Conservation (phyloP, 768 basidiomycete species). For the Panaeolus cyanescens region DNA sequence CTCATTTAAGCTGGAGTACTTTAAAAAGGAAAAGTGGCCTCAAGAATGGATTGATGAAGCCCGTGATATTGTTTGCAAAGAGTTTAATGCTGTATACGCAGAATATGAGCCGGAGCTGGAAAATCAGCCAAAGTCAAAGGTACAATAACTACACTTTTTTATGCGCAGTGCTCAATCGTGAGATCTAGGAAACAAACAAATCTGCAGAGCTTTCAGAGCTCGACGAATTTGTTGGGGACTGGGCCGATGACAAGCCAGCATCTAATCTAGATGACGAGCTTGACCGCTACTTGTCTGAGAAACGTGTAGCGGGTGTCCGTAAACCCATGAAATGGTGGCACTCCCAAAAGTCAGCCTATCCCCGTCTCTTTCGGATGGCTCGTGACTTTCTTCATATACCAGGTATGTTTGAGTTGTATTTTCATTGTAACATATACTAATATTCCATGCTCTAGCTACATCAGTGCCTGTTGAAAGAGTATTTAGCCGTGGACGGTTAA, state of each 20-base stretch:
- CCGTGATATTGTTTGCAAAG: neutral
- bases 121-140: neutral
- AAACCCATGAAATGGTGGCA: constrained; percentile 12
- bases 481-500: constrained; percentile 23
- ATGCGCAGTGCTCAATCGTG: neutral
- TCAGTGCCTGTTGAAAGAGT: constrained; percentile 24
- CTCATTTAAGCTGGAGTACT: constrained; percentile 4
- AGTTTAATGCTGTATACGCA: constrained; percentile 4
- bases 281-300: neutral
- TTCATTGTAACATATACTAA: too few species aligned
- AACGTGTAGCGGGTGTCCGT: neutral
- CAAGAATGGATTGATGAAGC: neutral
- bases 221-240: constrained; percentile 3
- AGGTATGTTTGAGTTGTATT: constrained; percentile 9
- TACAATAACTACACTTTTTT: neutral
- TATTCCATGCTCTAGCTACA: constrained; percentile 18
- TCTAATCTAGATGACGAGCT: constrained; percentile 3
- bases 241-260: neutral
- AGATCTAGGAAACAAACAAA: neutral
- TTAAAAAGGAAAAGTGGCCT: neutral
- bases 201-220: neutral
- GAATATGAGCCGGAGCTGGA: neutral
- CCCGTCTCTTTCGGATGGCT: constrained; percentile 17
- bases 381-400: constrained; percentile 16
- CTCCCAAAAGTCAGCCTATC: constrained; percentile 12